A percentile compares a stretch with the other conserved stretches of the same genome.
Evolutionary conservation across 352 stramenopile genomes (phyloP).

Genomic region (Phytophthora tentaculata): DNA sequence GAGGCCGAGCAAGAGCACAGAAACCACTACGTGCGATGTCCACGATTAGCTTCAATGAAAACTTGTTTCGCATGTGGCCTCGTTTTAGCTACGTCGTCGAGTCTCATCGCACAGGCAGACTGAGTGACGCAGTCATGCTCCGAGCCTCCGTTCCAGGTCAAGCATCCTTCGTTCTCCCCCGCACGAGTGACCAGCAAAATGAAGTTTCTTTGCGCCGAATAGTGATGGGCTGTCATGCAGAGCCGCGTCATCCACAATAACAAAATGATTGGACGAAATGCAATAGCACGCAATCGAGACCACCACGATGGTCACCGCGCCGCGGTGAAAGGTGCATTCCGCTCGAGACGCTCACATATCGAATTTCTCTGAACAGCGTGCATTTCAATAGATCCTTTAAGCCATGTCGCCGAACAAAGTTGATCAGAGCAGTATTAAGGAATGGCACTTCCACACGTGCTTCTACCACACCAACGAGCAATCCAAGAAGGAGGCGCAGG

Average conservation of each 20-base stretch:
- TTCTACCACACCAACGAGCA: conserved; percentile 58
- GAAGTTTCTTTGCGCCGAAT: conserved; percentile 23
- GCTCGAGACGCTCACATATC: conserved; percentile 5
- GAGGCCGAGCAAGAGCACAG: conserved; percentile 13
- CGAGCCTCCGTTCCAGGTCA: too few relatives aligned
- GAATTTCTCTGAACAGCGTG: conserved; percentile 6
- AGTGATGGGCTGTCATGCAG: conserved; percentile 22
- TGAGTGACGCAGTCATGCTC: too few relatives aligned
- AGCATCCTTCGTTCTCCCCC: neutral
- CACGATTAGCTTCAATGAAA: conserved; percentile 27
- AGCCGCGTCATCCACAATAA: conserved; percentile 24
- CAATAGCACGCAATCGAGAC: conserved; percentile 4
- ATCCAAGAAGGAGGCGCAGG: conserved; percentile 46
- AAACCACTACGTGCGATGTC: conserved; percentile 24
- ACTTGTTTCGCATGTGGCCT: conserved; percentile 4
- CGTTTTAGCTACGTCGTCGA: conserved; percentile 17
- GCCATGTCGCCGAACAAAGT: conserved; percentile 24
- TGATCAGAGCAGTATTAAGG: conserved; percentile 44
- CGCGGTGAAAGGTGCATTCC: neutral
- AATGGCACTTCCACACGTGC: conserved; percentile 84
- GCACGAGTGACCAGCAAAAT: conserved; percentile 4
- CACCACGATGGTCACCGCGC: neutral
- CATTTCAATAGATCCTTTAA: neutral
- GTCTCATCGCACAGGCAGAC: conserved; percentile 17
- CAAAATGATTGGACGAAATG: conserved; percentile 21